phyloP scores from a whole-genome alignment of 306 rosid genomes.

The Trichosanthes cucumerina region DNA sequence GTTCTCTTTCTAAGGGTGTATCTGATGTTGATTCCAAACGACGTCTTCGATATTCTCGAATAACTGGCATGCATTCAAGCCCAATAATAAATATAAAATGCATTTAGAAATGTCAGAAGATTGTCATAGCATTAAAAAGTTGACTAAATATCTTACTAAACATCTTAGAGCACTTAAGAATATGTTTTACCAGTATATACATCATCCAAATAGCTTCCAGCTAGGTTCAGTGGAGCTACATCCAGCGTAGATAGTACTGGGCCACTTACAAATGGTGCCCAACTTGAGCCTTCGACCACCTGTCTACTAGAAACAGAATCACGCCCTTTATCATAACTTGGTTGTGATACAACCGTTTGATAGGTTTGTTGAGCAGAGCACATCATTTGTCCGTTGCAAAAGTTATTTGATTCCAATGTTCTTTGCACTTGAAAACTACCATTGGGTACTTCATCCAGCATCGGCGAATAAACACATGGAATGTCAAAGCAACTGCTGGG shows the following conservation, averaged over 20 bases:
- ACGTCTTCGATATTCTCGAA: slow-evolving; percentile 52
- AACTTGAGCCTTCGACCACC: slow-evolving; percentile 36
- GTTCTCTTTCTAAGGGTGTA: slow-evolving; percentile 44
- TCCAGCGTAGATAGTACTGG: slow-evolving; percentile 54
- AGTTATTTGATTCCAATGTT: slow-evolving; percentile 25
- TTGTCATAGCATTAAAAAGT: slow-evolving; percentile 3
- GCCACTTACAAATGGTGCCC: slow-evolving; percentile 54
- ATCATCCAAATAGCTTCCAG: slow-evolving; percentile 53
- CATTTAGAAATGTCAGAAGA: not conserved
- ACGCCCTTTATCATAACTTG: slow-evolving; percentile 24
- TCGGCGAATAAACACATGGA: slow-evolving; percentile 28
- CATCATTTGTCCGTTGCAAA: slow-evolving; percentile 18
- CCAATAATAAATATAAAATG: slow-evolving; percentile 23
- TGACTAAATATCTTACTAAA: slow-evolving; percentile 7
- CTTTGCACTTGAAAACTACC: slow-evolving; percentile 23
- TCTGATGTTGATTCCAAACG: slow-evolving; percentile 42
- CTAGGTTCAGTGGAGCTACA: slow-evolving; percentile 66
- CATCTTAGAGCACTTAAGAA: slow-evolving; percentile 30
- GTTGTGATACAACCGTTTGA: slow-evolving; percentile 22
- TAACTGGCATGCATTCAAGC: slow-evolving; percentile 43
- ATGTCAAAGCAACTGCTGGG: slow-evolving; percentile 65
- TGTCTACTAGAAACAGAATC: slow-evolving; percentile 27
- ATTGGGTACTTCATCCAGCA: slow-evolving; percentile 36
- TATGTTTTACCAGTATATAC: slow-evolving; percentile 44
- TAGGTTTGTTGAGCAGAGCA: slow-evolving; percentile 26